A percentile compares a stretch with the other conserved stretches of the same genome.
phyloP scores from a whole-genome alignment of 1,284 basidiomycete species.

The Ceratobasidium sp. region DNA sequence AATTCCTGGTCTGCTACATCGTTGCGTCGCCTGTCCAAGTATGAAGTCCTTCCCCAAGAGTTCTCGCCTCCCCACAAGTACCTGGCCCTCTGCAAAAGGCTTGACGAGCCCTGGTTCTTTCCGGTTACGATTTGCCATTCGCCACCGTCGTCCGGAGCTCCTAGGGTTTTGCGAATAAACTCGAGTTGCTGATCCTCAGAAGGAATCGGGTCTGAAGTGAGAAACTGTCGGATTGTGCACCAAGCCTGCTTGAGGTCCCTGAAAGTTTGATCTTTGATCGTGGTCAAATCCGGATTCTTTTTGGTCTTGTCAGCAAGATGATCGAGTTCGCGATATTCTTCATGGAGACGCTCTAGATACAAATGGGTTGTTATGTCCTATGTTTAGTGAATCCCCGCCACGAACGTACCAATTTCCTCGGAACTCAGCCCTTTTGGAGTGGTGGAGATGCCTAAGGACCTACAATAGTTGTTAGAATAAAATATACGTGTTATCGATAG shows the following conservation, averaged over 20 bases:
- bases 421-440: background rate
- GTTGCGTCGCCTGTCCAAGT: background rate
- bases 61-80: background rate
- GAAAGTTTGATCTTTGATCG: background rate
- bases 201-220: background rate
- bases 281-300: background rate
- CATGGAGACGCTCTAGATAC: background rate
- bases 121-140: background rate
- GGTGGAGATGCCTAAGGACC: background rate
- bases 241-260: slow-evolving; percentile 22
- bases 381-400: background rate
- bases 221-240: slow-evolving; percentile 11
- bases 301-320: background rate
- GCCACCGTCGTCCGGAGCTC: background rate
- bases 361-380: background rate
- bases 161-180: slow-evolving; percentile 1
- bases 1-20: slow-evolving; percentile 3
- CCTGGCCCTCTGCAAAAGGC: background rate
- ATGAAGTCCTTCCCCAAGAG: background rate
- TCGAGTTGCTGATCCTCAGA: background rate
- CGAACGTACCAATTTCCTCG: background rate
- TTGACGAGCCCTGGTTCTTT: background rate
- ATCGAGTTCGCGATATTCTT: background rate
- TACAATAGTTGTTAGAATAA: background rate
- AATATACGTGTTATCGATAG: background rate